Conservation (phyloP, 805 yeast genomes). For the Nakazawaea wyomingensis region DNA sequence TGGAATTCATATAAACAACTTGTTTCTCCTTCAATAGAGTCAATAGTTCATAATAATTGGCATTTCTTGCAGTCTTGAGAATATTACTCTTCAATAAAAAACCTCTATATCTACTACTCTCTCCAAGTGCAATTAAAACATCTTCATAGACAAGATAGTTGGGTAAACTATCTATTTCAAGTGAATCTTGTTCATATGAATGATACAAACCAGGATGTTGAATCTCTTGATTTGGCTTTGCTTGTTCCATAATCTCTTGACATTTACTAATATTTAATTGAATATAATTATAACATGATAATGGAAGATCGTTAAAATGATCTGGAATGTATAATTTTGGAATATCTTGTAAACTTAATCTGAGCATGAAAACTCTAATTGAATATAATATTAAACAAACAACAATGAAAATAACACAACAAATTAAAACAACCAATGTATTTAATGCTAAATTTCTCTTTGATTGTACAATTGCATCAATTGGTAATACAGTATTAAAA, state of each 20-base stretch:
- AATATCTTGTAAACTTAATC: conserved; percentile 62
- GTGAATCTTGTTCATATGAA: neutral
- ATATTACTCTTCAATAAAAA: conserved; percentile 30
- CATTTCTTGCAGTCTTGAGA: conserved; percentile 30
- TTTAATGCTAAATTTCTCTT: conserved; percentile 64
- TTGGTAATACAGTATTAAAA: conserved; percentile 66
- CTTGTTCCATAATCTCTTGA: conserved; percentile 31
- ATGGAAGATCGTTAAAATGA: conserved; percentile 53
- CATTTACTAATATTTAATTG: conserved; percentile 36
- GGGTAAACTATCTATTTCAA: conserved; percentile 17
- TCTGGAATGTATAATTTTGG: conserved; percentile 76
- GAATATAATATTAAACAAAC: conserved; percentile 47
- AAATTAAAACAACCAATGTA: conserved; percentile 73
- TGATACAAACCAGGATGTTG: conserved; percentile 47
- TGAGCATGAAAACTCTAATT: conserved; percentile 51
- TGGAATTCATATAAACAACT: conserved; percentile 9
- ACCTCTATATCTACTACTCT: conserved; percentile 48
- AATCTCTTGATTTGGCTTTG: conserved; percentile 37
- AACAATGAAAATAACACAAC: conserved; percentile 56
- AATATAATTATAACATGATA: conserved; percentile 35
- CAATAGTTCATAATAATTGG: conserved; percentile 37
- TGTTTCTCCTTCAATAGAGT: conserved; percentile 26
- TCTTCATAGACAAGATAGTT: conserved; percentile 41
- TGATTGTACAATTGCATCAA: conserved; percentile 68
- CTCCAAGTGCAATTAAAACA: conserved; percentile 49